Evolutionary conservation across 164 flowering plant genomes (phyloP).

Genomic region (Buxus sempervirens): DNA sequence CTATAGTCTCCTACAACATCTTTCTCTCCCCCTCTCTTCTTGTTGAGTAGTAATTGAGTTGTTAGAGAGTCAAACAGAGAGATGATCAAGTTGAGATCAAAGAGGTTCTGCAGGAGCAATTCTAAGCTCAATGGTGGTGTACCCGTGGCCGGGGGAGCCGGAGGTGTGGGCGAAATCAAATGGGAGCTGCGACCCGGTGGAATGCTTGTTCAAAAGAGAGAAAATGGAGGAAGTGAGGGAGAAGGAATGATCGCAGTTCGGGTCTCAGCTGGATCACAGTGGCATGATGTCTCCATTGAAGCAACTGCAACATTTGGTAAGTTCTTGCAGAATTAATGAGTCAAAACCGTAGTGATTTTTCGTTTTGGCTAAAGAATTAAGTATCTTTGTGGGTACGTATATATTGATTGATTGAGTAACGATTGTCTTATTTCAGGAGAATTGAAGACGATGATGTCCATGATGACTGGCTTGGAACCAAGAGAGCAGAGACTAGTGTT

Average conservation of each 20-base stretch:
- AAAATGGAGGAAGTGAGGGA: conserved; percentile 28
- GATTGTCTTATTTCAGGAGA: conserved; percentile 40
- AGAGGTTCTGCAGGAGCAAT: conserved; percentile 50
- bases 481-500: conserved; percentile 68
- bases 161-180: conserved; percentile 39
- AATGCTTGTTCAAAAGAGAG: conserved; percentile 90
- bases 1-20: conserved; percentile 29
- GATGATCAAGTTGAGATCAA: conserved; percentile 66
- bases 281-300: conserved; percentile 69
- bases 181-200: conserved; percentile 93
- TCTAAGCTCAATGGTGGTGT: conserved; percentile 34
- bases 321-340: too few relatives aligned
- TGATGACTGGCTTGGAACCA: conserved; percentile 62
- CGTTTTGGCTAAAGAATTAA: background rate
- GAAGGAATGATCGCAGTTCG: conserved; percentile 47
- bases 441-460: conserved; percentile 60
- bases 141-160: conserved; percentile 11
- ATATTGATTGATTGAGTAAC: background rate
- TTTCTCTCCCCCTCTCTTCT: conserved; percentile 8
- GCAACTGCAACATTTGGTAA: conserved; percentile 86
- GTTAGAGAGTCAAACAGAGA: conserved; percentile 16
- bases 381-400: background rate
- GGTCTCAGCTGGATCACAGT: conserved; percentile 56
- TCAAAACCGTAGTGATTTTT: background rate
- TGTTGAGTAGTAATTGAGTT: too few relatives aligned